Base-by-base conservation (phyloP, 495 filamentous ascomycete species). In the Hyaloscypha finlandica region DNA sequence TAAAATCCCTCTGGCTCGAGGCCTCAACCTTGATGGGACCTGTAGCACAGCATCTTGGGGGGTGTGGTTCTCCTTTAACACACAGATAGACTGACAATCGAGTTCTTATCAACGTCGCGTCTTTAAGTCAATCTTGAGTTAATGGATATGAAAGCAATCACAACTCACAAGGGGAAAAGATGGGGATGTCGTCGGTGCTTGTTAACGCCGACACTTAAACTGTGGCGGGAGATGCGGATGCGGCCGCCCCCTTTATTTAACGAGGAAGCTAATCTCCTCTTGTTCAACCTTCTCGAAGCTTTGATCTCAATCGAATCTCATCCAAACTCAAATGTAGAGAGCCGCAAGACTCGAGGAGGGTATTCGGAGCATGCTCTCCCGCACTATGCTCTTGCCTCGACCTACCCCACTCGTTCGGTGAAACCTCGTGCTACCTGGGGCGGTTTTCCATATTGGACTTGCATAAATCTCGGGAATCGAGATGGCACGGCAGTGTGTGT, bases 221-320 rank as follows among this genome's bases (percentile, higher is more conserved):
- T 1, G 35, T 12, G 35, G 35, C 35, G 42, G 42, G 9, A 48
- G 42, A 48, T 48, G 42, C 42, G 42, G 42, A 48, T 48, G 42
- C 42, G 42, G 42, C 42, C 42, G 42, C 42, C 42, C 42, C 42
- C 42, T 48, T 48, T 48, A 14, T 48, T 48, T 48, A 48, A 48
- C 42, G 35, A 37, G 35, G 35, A 6, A 12, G 35, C 6, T 37
- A 6, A 37, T 37, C 16, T 19, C 16, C 16, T 48, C 42, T 19
- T 19, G 11, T 48, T 19, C 3, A 48, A 48, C 42, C 42, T 48
- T 48, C 42, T 14, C 4, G 11, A 48, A 48, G 42, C 16, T 48
- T 19, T 48, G 8, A 19, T 48, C 42, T 19, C 2, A 48, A 14
- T 19, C 16, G 16, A 14, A 14, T 48, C 42, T 48, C 42, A 48